Evolutionary conservation across 257 asterid genomes (phyloP).

Genomic region (Voacanga thouarsii): DNA sequence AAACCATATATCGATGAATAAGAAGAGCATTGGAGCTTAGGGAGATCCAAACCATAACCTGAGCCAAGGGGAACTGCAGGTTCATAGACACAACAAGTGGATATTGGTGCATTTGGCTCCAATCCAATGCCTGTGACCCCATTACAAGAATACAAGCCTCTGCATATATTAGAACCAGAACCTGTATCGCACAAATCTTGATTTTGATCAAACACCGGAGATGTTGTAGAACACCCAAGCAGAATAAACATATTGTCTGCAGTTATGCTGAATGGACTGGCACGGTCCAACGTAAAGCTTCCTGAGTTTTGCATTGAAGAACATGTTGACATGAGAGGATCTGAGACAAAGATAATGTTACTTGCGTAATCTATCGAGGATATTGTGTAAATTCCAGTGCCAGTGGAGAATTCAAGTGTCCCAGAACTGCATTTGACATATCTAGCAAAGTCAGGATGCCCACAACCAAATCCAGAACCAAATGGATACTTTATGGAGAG

Average conservation of each 20-base stretch:
- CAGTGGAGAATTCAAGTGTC: conserved; percentile 40
- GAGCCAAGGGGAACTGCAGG: conserved; percentile 36
- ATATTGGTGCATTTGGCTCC: conserved; percentile 46
- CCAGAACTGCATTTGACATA: conserved; percentile 38
- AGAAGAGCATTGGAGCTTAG: conserved; percentile 73
- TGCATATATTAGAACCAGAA: conserved; percentile 49
- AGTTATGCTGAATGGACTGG: conserved; percentile 40
- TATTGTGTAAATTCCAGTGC: conserved; percentile 37
- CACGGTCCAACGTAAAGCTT: conserved; percentile 38
- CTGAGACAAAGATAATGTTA: conserved; percentile 35
- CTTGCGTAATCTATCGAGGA: conserved; percentile 56
- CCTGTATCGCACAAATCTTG: conserved; percentile 57
- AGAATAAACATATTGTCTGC: conserved; percentile 47
- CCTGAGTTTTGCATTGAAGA: conserved; percentile 75
- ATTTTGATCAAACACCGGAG: conserved; percentile 54
- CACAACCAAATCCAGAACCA: conserved; percentile 63
- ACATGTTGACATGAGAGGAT: conserved; percentile 77
- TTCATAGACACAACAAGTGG: conserved; percentile 64
- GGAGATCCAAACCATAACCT: conserved; percentile 50
- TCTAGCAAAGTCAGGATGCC: conserved; percentile 53
- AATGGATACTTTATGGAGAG: conserved; percentile 54
- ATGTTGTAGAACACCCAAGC: conserved; percentile 65
- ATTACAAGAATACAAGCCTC: conserved; percentile 59
- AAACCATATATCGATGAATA: conserved; percentile 61
- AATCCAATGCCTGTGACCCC: conserved; percentile 57